Percentiles rank a stretch among this genome's conserved stretches.
These are phyloP conservation scores for Ophiosphaerella narmari DNA, from an alignment of 2,329 filamentous ascomycete genomes.

Conservation along the genomic window DNA sequence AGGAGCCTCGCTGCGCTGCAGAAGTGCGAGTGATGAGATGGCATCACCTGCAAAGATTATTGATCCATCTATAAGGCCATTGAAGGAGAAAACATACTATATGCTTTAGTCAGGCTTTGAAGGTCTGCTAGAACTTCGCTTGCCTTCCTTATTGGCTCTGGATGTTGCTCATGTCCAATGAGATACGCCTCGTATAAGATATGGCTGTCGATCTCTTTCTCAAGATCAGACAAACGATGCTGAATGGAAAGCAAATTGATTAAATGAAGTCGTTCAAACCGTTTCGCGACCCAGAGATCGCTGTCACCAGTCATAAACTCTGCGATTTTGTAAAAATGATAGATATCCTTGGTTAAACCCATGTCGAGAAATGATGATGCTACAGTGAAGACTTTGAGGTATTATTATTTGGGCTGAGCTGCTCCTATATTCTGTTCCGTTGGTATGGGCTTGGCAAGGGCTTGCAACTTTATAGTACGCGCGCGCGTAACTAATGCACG, in stretches of 20 bases:
- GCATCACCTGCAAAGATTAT: background rate
- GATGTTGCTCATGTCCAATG: background rate
- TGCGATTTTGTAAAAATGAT: background rate
- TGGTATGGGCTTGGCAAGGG: too few relatives aligned
- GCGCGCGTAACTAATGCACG: too few relatives aligned
- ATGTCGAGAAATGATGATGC: too few relatives aligned
- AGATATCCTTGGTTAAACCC: too few relatives aligned
- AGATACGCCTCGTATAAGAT: background rate
- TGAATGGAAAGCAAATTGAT: conserved; percentile 9
- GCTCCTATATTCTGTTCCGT: too few relatives aligned
- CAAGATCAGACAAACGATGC: conserved; percentile 1
- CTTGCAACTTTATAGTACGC: too few relatives aligned
- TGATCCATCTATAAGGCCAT: too few relatives aligned
- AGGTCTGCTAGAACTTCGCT: background rate
- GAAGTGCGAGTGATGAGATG: background rate
- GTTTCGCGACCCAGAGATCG: conserved; percentile 5
- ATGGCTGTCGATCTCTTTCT: background rate
- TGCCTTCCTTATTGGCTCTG: background rate
- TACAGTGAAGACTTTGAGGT: too few relatives aligned
- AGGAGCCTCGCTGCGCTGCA: conserved; percentile 1
- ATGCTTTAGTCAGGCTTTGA: background rate
- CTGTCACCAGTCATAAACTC: conserved; percentile 2
- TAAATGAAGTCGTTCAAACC: conserved; percentile 9
- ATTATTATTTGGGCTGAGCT: too few relatives aligned
- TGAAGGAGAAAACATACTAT: background rate